These are phyloP conservation scores for Fusarium sp. DNA, from an alignment of 2,329 filamentous ascomycete species.

Conservation along the genomic window DNA sequence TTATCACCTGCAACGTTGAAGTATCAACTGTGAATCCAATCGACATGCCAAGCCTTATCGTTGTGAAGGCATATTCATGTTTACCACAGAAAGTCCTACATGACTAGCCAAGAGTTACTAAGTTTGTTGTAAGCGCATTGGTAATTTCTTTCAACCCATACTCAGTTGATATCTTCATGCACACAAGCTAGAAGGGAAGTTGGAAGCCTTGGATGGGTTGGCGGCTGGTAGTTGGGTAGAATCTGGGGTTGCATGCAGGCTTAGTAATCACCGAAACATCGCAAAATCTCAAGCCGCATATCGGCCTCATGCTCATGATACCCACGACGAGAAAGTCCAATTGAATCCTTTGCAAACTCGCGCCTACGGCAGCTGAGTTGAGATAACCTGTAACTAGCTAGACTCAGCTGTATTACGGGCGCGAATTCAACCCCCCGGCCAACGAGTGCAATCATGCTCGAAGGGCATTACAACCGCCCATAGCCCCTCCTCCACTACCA, in stretches of 20 bases:
- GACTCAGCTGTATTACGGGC: neutral
- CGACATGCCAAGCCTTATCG: neutral
- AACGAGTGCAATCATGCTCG: constrained; percentile 16
- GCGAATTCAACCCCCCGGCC: neutral
- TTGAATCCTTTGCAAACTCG: neutral
- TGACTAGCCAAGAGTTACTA: neutral
- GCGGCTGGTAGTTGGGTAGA: constrained; percentile 2
- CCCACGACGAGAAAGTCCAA: neutral
- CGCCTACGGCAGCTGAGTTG: neutral
- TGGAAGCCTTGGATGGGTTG: neutral
- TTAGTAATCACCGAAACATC: constrained; percentile 28
- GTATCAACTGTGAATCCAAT: neutral
- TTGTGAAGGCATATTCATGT: neutral
- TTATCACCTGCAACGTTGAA: constrained; percentile 1
- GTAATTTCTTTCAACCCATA: neutral
- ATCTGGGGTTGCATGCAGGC: constrained; percentile 24
- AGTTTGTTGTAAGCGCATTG: neutral
- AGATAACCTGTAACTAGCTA: neutral
- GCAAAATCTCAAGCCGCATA: constrained; percentile 24
- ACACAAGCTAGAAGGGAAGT: neutral
- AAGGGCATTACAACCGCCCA: neutral
- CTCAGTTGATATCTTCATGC: neutral
- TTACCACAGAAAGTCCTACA: neutral
- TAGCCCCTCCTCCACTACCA: neutral
- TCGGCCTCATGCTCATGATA: neutral